Evolutionary conservation across 2,329 filamentous ascomycete genomes (phyloP).

Genomic region (Colletotrichum spaethianum): DNA sequence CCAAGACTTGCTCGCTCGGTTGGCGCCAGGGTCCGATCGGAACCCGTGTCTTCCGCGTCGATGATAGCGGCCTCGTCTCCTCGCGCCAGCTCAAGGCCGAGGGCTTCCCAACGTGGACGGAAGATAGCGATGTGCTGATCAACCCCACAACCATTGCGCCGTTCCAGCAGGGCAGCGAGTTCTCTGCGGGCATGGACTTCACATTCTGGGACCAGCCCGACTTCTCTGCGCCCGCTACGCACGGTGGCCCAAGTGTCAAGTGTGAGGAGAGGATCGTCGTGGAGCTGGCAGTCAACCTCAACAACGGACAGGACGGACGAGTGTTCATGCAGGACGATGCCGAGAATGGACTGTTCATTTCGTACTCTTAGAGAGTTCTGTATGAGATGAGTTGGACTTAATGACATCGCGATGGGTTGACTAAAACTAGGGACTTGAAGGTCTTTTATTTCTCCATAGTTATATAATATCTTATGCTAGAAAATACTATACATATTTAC

Average conservation of each 20-base stretch:
- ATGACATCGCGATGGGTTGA: too few relatives aligned
- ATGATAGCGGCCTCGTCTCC: slow-evolving; percentile 45
- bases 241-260: slow-evolving; percentile 20
- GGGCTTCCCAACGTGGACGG: slow-evolving; percentile 26
- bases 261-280: slow-evolving; percentile 27
- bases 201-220: slow-evolving; percentile 30
- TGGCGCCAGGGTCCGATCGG: slow-evolving; percentile 54
- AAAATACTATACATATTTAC: too few relatives aligned
- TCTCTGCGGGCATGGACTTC: slow-evolving; percentile 16
- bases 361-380: slow-evolving; percentile 17
- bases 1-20: slow-evolving; percentile 47
- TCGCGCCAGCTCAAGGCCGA: slow-evolving; percentile 29
- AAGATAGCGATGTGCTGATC: slow-evolving; percentile 18
- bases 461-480: too few relatives aligned
- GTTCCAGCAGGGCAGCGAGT: slow-evolving; percentile 8
- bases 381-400: too few relatives aligned
- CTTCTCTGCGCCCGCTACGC: slow-evolving; percentile 1
- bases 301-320: slow-evolving; percentile 19
- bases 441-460: too few relatives aligned
- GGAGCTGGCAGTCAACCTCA: slow-evolving; percentile 30
- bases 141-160: slow-evolving; percentile 28
- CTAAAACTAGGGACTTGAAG: too few relatives aligned
- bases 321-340: slow-evolving; percentile 30
- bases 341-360: slow-evolving; percentile 28
- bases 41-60: slow-evolving; percentile 55